Evolutionary conservation across 1,284 basidiomycete genomes (phyloP).

Genomic region (Irpex sp.): DNA sequence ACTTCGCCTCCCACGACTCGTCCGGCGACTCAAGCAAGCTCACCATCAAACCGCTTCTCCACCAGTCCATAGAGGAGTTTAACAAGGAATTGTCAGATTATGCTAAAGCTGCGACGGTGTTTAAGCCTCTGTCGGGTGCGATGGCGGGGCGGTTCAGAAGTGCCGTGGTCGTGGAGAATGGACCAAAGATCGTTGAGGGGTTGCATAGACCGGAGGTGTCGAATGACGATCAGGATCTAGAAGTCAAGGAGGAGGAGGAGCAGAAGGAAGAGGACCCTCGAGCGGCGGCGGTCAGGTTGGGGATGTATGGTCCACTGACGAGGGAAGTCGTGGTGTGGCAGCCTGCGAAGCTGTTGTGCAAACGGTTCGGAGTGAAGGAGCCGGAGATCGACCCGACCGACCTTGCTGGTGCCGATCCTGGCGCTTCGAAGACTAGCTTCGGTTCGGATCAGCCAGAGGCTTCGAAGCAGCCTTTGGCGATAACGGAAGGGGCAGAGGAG

Average conservation of each 20-base stretch:
- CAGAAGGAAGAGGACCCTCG: conserved; percentile 64
- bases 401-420: conserved; percentile 15
- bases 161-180: conserved; percentile 59
- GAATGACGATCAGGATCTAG: conserved; percentile 22
- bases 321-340: conserved; percentile 73
- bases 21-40: conserved; percentile 6
- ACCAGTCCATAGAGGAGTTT: conserved; percentile 64
- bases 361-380: conserved; percentile 91
- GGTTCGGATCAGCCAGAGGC: neutral
- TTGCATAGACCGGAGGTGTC: conserved; percentile 60
- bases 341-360: conserved; percentile 83
- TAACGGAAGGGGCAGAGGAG: conserved; percentile 18
- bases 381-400: conserved; percentile 42
- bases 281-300: conserved; percentile 76
- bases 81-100: conserved; percentile 86
- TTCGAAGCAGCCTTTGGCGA: conserved; percentile 16
- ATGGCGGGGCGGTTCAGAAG: conserved; percentile 93
- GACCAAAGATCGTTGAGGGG: conserved; percentile 69
- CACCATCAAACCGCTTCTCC: conserved; percentile 39
- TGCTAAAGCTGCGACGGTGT: conserved; percentile 82
- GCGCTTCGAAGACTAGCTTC: neutral
- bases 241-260: conserved; percentile 33
- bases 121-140: conserved; percentile 88
- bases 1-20: conserved; percentile 44
- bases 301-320: conserved; percentile 87